Conservation (phyloP, 2,329 filamentous ascomycete species). For the Juglanconis juglandina region DNA sequence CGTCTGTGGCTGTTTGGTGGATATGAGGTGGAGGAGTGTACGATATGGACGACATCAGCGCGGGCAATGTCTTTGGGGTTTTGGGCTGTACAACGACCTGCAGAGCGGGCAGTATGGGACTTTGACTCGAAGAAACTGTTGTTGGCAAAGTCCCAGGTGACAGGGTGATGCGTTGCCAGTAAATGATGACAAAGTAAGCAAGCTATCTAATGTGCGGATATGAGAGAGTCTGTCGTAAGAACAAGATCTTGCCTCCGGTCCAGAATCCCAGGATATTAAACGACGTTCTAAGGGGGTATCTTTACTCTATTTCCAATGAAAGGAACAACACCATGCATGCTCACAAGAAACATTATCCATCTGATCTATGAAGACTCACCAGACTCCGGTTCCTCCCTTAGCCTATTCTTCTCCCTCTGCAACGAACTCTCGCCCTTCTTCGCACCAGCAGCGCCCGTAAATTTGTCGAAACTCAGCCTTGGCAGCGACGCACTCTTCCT, state of each 20-base stretch:
- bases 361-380: neutral
- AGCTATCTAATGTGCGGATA: too few species aligned
- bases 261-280: neutral
- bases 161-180: too few species aligned
- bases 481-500: conserved; percentile 7
- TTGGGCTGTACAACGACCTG: too few species aligned
- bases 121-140: too few species aligned
- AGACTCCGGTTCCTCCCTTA: neutral
- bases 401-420: neutral
- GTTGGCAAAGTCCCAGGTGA: too few species aligned
- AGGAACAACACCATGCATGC: neutral
- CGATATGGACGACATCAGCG: too few species aligned
- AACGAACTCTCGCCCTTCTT: neutral
- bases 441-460: neutral
- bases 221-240: too few species aligned
- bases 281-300: neutral
- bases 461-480: conserved; percentile 14
- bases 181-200: too few species aligned
- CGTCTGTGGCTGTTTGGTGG: too few species aligned
- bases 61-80: too few species aligned
- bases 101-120: too few species aligned
- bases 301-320: neutral
- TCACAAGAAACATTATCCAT: neutral
- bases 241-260: neutral
- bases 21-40: too few species aligned